Evolutionary conservation across 192 early-diverging fungal genomes (phyloP), one percentile per base, ranked within the genome.

Genomic region (Entrophospora sp.): DNA sequence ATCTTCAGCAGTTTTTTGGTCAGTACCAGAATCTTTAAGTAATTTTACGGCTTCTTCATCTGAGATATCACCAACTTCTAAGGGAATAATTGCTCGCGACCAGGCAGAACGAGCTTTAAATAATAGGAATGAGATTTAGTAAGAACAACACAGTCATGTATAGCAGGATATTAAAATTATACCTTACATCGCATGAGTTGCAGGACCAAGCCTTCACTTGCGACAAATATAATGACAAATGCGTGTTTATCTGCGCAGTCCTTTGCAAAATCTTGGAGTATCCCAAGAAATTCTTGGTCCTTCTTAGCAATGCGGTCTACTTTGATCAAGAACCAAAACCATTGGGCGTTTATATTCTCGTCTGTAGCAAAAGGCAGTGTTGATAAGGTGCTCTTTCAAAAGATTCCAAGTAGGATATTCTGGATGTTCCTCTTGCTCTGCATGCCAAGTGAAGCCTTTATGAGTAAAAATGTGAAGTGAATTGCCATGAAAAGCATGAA

Each of bases 241-340:
- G 42, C 10, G 59, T 28, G 25, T 13, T 10, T 1, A 28, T 61
- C 59, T 16, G 59, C 59, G 44, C 40, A 8, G 24, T 61, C 40
- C 40, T 61, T 61, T 2, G 59, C 40, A 61, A 61, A 61, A 61
- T 61, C 59, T 61, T 61, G 59, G 27, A 61, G 59, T 25, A 61
- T 44, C 38, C 22, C 30, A 42, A 61, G 25, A 44, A 61, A 61
- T 10, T 44, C 30, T 44, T 2, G 40, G 59, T 44, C 40, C 14
- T 44, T 32, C 10, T 43, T 61, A 44, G 59, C 59, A 61, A 61
- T 61, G 38, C 59, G 59, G n/a, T 61, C 59, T 45, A 45, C 20
- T 61, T 58, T 61, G 59, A 43, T 61, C 59, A 44, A 61, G 37
- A 61, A 61, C 14, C 25, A 61, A 61, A 44, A 61, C 59, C 30